These are phyloP conservation scores for Candida coleopterorum DNA, from an alignment of 805 yeast species.

Conservation along the genomic window DNA sequence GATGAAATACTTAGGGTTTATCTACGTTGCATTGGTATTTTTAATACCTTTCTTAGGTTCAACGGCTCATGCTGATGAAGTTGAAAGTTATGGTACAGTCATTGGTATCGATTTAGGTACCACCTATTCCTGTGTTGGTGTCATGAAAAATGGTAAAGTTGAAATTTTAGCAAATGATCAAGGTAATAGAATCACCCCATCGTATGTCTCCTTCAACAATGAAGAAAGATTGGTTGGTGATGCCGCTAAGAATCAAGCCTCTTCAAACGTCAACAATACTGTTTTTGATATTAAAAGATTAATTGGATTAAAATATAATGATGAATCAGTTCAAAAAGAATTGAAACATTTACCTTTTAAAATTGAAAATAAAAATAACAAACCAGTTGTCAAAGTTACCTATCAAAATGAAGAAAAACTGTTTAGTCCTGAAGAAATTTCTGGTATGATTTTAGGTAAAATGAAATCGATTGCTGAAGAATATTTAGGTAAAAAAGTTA, in stretches of 20 bases:
- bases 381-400: slow-evolving; percentile 79
- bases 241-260: slow-evolving; percentile 97
- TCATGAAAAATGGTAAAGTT: slow-evolving; percentile 85
- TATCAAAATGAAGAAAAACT: slow-evolving; percentile 79
- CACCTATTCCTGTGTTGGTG: slow-evolving; percentile 95
- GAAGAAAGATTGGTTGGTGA: slow-evolving; percentile 93
- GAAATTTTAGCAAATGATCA: slow-evolving; percentile 97
- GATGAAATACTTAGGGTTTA: slow-evolving; percentile 14
- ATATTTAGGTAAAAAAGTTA: slow-evolving; percentile 50
- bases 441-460: slow-evolving; percentile 87
- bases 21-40: slow-evolving; percentile 30
- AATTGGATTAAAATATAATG: slow-evolving; percentile 84
- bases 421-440: slow-evolving; percentile 92
- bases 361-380: slow-evolving; percentile 66
- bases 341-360: slow-evolving; percentile 72
- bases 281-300: slow-evolving; percentile 90
- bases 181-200: slow-evolving; percentile 98
- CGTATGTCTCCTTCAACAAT: slow-evolving; percentile 91
- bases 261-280: slow-evolving; percentile 87
- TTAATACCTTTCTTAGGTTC: slow-evolving; percentile 34
- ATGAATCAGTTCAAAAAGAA: slow-evolving; percentile 66
- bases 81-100: slow-evolving; percentile 42
- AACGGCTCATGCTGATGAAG: slow-evolving; percentile 19
- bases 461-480: slow-evolving; percentile 93
- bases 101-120: slow-evolving; percentile 82